Evolutionary conservation across 2,329 filamentous ascomycete genomes (phyloP).

Genomic region (Dissoconium aciculare): DNA sequence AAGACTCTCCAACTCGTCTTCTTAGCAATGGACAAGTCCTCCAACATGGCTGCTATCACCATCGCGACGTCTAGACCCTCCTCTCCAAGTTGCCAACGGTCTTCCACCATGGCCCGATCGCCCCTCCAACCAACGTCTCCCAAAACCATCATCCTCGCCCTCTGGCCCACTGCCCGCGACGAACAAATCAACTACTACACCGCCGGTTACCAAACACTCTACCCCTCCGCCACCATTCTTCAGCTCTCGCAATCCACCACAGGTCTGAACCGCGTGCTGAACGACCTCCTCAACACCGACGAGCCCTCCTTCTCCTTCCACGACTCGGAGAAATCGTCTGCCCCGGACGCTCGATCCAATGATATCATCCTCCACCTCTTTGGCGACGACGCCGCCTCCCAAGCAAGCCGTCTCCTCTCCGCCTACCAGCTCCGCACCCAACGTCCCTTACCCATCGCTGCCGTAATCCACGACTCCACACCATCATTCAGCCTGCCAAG

Average conservation of each 20-base stretch:
- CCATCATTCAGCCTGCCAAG: conserved; percentile 10
- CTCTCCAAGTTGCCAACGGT: too few relatives aligned
- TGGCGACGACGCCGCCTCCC: conserved; percentile 13
- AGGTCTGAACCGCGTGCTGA: conserved; percentile 6
- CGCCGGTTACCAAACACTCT: conserved; percentile 16
- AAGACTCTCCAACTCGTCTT: too few relatives aligned
- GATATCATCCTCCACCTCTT: conserved; percentile 18
- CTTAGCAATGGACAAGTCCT: too few relatives aligned
- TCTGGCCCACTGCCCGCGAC: conserved; percentile 16
- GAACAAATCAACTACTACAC: conserved; percentile 17
- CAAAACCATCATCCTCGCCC: conserved; percentile 14
- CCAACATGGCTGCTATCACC: too few relatives aligned
- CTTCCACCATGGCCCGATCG: too few relatives aligned
- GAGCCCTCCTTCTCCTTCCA: too few relatives aligned
- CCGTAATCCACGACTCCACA: conserved; percentile 16
- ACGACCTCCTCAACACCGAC: conserved; percentile 7
- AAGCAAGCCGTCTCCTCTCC: conserved; percentile 14
- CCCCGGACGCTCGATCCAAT: conserved; percentile 3
- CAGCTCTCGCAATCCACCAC: conserved; percentile 12
- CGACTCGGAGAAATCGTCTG: conserved; percentile 7
- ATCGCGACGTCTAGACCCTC: too few relatives aligned
- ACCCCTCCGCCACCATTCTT: conserved; percentile 14
- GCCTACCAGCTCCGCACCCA: conserved; percentile 15
- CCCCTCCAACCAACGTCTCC: conserved; percentile 12
- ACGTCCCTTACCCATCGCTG: conserved; percentile 9